Evolutionary conservation across 2,329 filamentous ascomycete species (phyloP), one percentile per base, ranked within the genome.

Genomic region (Uncinocarpus reesii): DNA sequence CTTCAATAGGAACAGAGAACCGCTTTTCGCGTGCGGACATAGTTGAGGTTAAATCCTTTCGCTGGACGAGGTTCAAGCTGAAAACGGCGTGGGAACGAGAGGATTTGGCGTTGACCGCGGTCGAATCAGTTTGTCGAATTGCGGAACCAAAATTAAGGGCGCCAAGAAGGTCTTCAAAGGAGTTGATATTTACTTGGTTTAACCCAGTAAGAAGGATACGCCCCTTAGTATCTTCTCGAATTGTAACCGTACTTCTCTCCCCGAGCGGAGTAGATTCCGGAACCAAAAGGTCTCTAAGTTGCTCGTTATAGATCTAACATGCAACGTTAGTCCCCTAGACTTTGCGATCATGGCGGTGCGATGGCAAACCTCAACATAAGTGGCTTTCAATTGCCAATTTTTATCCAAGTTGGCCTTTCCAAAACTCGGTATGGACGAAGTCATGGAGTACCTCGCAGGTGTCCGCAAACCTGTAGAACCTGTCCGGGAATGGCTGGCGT

Each of bases 51-150:
- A 49, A 80, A 56, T 65, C 75, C 67, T 86, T 92, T 59, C 85
- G 85, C 70, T 95, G 61, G 6, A 96, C 76, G 6, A 98, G 76
- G 59, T 96, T 96, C 53, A 98, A 71, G 62, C 87, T 95, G 68
- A 98, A 96, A 24, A 98, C 89, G 28, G 92, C 92, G 64, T 98
- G 92, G 1, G 92, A 98, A 55, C 92, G 87, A 8, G 92, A 98
- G 0, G 92, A 98, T 63, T 95, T 90, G 36, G 90, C 92, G 62
- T 98, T 98, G 62, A 96, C 92, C 2, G 90, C 92, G 1, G 92
- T 98, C 20, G 92, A 84, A 68, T 98, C 92, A 0, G 92, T 98
- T 63, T 98, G 92, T 52, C 92, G 84, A 62, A 98, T 94, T 20
- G 83, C 79, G 0, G 92, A 98, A 16, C 92, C 92, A 61, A 93